Base-by-base conservation (phyloP, 768 basidiomycete species). In the Clitopilus passeckerianus region DNA sequence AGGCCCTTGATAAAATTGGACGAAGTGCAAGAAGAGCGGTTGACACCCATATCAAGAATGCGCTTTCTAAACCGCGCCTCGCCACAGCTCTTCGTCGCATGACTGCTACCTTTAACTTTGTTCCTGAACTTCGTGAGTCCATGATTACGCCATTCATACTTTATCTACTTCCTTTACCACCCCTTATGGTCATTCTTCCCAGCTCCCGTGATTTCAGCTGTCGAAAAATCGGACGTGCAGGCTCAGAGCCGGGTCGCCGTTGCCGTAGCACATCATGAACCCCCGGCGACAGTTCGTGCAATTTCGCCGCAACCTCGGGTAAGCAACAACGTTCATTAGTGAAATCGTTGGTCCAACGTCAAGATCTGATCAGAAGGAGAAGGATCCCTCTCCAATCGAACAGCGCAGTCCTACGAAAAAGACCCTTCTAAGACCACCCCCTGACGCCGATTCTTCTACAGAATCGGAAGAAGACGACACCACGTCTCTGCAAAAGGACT, bases 41-140 rank as follows among this genome's bases (percentile, higher is more conserved):
- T 14, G 89, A 88, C 68, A 90, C 82, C 34, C 88, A 91, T 71
- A 75, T 91, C 62, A 87, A 82, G 71, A 86, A 89, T 73, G 83
- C 83, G 4, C 70, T 92, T 63, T 83, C 86, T 27, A 87, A 81
- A 66, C 87, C 90, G 34, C 84, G 86, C 58, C 68, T 86, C 34
- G 81, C 88, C 34, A 89, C 87, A 34, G 78, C 83, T 15, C 75
- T 92, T 44, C 80, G 82, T 60, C 86, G 90, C 56, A 82, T 90
- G 74, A 84, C 89, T 8, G 87, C 90, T 22, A 74, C 87, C 66
- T 83, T 89, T 67, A 88, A 89, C 70, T 87, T 86, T 72, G 70
- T 77, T 57, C 71, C 83, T 61, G 81, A 86, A 53, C 80, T 83
- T 65, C 88, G 90, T 91, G 65, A 70, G 89, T 78, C 35, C 50